Percentiles rank a stretch among this genome's conserved stretches.
phyloP scores from a whole-genome alignment of 2,329 filamentous ascomycete genomes.

The Fusarium dimerum region DNA sequence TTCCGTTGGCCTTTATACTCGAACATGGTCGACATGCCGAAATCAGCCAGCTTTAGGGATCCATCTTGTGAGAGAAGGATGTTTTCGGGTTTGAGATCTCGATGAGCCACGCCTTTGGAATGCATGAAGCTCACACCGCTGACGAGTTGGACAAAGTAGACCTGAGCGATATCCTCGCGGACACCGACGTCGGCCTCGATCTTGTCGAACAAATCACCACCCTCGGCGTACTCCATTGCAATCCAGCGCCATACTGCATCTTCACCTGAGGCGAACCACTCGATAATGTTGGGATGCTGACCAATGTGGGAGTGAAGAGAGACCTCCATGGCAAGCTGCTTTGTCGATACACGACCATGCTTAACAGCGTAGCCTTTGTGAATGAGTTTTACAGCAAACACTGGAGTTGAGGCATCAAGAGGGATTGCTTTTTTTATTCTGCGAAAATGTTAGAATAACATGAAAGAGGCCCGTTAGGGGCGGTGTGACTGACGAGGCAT shows the following conservation, averaged over 20 bases:
- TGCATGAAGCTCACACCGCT: conserved; percentile 94
- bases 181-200: conserved; percentile 97
- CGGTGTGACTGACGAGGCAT: conserved; percentile 74
- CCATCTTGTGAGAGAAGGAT: conserved; percentile 84
- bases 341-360: conserved; percentile 82
- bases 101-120: conserved; percentile 90
- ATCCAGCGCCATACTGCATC: conserved; percentile 93
- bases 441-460: conserved; percentile 11
- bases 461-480: conserved; percentile 6
- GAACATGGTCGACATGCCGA: conserved; percentile 93
- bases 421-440: conserved; percentile 94
- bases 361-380: conserved; percentile 94
- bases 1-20: conserved; percentile 84
- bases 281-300: conserved; percentile 89
- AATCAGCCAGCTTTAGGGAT: conserved; percentile 92
- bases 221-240: conserved; percentile 94
- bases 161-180: conserved; percentile 90
- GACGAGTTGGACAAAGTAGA: conserved; percentile 93
- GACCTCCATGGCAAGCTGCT: conserved; percentile 91
- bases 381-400: conserved; percentile 98
- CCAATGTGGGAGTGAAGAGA: conserved; percentile 86
- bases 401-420: conserved; percentile 63
- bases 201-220: conserved; percentile 97
- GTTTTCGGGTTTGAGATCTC: conserved; percentile 93
- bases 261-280: conserved; percentile 86